Percentiles rank a stretch among this genome's conserved stretches.
These are phyloP conservation scores for Acidiella bohemica DNA, from an alignment of 495 filamentous ascomycete species.

Conservation along the genomic window DNA sequence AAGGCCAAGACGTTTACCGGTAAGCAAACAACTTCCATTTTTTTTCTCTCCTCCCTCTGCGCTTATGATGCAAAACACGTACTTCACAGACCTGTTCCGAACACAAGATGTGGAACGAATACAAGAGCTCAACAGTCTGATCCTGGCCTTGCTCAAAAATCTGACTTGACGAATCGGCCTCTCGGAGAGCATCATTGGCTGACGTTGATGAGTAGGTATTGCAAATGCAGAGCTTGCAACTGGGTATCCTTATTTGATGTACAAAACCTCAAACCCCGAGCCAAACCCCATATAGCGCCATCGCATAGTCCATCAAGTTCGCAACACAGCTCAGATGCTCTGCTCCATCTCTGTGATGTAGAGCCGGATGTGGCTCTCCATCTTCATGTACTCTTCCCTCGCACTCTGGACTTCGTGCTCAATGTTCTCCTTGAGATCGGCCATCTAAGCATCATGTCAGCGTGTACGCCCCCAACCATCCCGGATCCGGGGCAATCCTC, in stretches of 20 bases:
- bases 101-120: too few species aligned
- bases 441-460: constrained; percentile 57
- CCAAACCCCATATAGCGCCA: too few species aligned
- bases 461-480: constrained; percentile 1
- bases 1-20: neutral
- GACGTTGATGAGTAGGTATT: too few species aligned
- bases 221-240: too few species aligned
- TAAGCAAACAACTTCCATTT: neutral
- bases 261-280: too few species aligned
- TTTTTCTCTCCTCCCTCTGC: neutral
- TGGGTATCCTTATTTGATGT: too few species aligned
- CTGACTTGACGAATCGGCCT: too few species aligned
- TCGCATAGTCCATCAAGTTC: too few species aligned
- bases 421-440: constrained; percentile 89
- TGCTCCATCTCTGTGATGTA: constrained; percentile 99
- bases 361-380: constrained; percentile 90
- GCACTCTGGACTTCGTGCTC: constrained; percentile 80
- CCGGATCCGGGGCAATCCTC: constrained; percentile 21
- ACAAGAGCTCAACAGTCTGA: too few species aligned
- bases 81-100: constrained; percentile 17
- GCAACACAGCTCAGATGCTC: constrained; percentile 54
- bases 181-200: too few species aligned
- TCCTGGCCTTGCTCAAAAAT: too few species aligned
- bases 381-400: constrained; percentile 84
- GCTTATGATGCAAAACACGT: constrained; percentile 12